Evolutionary conservation across 495 filamentous ascomycete species (phyloP).

Genomic region (Trichoderma virens): DNA sequence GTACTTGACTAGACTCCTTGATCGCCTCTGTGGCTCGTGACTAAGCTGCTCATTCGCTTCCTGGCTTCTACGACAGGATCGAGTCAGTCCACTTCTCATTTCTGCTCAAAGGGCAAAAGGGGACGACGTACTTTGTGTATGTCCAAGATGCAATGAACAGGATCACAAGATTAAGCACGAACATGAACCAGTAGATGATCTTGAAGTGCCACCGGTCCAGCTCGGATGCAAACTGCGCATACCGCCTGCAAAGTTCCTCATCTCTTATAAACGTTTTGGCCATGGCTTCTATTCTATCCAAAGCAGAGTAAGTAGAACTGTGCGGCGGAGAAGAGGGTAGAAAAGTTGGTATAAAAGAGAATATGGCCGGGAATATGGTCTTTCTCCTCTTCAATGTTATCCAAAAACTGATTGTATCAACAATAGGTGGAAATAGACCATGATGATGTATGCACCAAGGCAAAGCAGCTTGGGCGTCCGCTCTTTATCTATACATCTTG

Average conservation of each 20-base stretch:
- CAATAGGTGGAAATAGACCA: neutral
- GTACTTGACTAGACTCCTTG: conserved; percentile 19
- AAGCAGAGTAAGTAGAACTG: no score
- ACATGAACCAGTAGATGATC: conserved; percentile 40
- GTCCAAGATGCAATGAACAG: conserved; percentile 33
- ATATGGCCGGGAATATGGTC: no score
- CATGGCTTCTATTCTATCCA: neutral
- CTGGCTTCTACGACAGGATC: neutral
- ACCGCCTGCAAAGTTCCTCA: conserved; percentile 29
- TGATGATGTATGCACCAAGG: neutral
- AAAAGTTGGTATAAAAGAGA: neutral
- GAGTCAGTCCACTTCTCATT: neutral
- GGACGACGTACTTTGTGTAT: conserved; percentile 31
- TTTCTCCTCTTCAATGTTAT: no score
- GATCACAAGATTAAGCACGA: conserved; percentile 29
- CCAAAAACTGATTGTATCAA: no score
- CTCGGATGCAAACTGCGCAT: conserved; percentile 36
- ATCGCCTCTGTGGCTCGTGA: neutral
- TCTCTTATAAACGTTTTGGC: conserved; percentile 1
- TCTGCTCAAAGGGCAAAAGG: no score
- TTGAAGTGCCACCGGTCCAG: conserved; percentile 34
- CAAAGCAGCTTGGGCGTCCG: neutral
- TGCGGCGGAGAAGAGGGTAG: neutral
- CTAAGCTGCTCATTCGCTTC: conserved; percentile 6
- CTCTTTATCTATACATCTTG: neutral